Percentiles rank a stretch among this genome's conserved stretches.
Conservation (phyloP, 805 yeast genomes). For the Candida anglica region DNA sequence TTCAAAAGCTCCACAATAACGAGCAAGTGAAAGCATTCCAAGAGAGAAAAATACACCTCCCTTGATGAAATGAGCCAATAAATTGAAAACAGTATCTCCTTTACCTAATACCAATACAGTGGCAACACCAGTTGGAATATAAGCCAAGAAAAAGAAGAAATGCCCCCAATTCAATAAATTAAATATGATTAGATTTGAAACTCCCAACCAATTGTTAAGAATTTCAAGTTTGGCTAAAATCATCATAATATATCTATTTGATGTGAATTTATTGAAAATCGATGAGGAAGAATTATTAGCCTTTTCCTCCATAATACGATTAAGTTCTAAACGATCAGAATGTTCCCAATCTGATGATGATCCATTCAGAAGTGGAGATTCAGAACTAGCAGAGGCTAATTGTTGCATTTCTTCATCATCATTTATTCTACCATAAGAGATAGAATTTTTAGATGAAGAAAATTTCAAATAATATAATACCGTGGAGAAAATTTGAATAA, state of each 20-base stretch:
- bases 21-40: constrained; percentile 77
- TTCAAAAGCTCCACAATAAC: constrained; percentile 81
- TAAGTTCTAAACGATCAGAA: constrained; percentile 2
- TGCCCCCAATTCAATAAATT: constrained; percentile 59
- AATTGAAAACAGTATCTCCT: constrained; percentile 65
- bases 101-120: constrained; percentile 69
- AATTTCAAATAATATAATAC: constrained; percentile 43
- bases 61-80: constrained; percentile 92
- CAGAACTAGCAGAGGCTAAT: not conserved
- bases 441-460: constrained; percentile 34
- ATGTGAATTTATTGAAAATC: constrained; percentile 7
- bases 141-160: constrained; percentile 54
- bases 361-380: not conserved
- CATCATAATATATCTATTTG: constrained; percentile 20
- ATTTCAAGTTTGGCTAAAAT: constrained; percentile 28
- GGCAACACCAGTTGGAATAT: constrained; percentile 59
- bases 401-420: constrained; percentile 5
- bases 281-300: constrained; percentile 1
- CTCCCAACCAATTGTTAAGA: constrained; percentile 3
- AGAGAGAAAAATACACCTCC: constrained; percentile 82
- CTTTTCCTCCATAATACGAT: constrained; percentile 6
- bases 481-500: constrained; percentile 54
- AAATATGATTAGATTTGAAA: constrained; percentile 23
- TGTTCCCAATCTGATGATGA: constrained; percentile 4
- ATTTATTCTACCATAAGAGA: constrained; percentile 1